Conservation (phyloP, 2,329 filamentous ascomycete genomes). For the Myriosclerotinia duriaeana region DNA sequence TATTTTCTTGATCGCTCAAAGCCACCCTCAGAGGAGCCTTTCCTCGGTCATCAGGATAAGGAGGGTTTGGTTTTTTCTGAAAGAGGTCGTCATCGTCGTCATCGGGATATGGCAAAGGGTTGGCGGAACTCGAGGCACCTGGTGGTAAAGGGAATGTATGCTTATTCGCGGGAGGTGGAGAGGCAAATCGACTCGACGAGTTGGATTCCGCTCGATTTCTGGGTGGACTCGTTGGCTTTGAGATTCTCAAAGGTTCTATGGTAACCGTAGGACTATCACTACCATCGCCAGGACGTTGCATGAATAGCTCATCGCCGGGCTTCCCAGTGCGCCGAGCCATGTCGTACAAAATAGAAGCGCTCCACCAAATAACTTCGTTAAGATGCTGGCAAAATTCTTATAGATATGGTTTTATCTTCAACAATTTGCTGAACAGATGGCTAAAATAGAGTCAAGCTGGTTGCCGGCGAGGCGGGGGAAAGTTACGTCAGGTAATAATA, state of each 20-base stretch:
- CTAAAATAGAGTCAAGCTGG: conserved; percentile 6
- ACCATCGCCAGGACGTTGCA: conserved; percentile 50
- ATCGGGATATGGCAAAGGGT: conserved; percentile 70
- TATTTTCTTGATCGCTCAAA: conserved; percentile 28
- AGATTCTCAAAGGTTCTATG: conserved; percentile 80
- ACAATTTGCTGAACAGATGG: conserved; percentile 2
- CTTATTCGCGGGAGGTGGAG: conserved; percentile 51
- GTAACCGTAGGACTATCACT: conserved; percentile 65
- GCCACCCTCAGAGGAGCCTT: conserved; percentile 31
- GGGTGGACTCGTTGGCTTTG: conserved; percentile 71
- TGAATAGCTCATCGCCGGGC: conserved; percentile 81
- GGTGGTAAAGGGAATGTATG: conserved; percentile 64
- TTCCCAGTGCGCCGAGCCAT: conserved; percentile 55
- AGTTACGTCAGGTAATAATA: conserved; percentile 16
- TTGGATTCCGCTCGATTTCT: conserved; percentile 41
- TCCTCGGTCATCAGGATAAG: conserved; percentile 41
- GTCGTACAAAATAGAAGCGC: conserved; percentile 30
- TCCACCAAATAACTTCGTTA: conserved; percentile 33
- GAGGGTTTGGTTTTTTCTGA: conserved; percentile 29
- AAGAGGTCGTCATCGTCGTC: conserved; percentile 54
- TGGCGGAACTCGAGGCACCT: conserved; percentile 68
- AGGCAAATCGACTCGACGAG: conserved; percentile 47
- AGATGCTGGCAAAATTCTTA: conserved; percentile 37
- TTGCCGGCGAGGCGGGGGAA: conserved; percentile 24
- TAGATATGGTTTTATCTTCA: conserved; percentile 34